Evolutionary conservation across 345 rosid genomes (phyloP).

Genomic region (Acer campestre): DNA sequence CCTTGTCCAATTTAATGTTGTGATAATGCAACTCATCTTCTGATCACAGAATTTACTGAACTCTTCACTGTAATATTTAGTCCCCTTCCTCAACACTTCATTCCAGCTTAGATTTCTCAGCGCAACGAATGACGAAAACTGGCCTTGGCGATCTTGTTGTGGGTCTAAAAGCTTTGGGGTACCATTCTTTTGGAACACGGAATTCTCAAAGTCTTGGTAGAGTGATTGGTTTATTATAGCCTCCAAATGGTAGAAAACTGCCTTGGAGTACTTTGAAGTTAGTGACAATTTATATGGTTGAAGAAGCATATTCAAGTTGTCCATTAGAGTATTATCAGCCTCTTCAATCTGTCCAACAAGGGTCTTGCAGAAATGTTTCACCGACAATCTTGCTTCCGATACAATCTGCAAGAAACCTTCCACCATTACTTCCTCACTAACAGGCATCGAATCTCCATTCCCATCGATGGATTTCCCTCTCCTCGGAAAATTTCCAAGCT

Average conservation of each 20-base stretch:
- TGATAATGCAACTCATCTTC: slow-evolving; percentile 86
- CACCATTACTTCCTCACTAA: slow-evolving; percentile 83
- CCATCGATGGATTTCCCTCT: slow-evolving; percentile 45
- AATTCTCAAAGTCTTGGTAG: slow-evolving; percentile 91
- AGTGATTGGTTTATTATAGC: slow-evolving; percentile 77
- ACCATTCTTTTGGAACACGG: slow-evolving; percentile 77
- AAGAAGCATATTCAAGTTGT: slow-evolving; percentile 64
- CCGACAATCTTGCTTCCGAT: slow-evolving; percentile 88
- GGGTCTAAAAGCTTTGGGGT: slow-evolving; percentile 75
- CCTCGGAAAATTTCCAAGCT: slow-evolving; percentile 32
- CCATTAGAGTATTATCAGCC: slow-evolving; percentile 51
- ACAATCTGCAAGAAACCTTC: slow-evolving; percentile 94
- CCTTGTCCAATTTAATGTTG: slow-evolving; percentile 76
- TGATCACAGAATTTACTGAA: slow-evolving; percentile 96
- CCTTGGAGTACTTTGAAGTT: slow-evolving; percentile 66
- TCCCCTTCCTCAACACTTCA: slow-evolving; percentile 86
- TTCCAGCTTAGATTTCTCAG: slow-evolving; percentile 94
- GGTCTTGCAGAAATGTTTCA: slow-evolving; percentile 90
- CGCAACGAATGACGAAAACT: slow-evolving; percentile 72
- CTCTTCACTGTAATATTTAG: slow-evolving; percentile 90
- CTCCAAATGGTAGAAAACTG: slow-evolving; percentile 75
- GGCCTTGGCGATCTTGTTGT: slow-evolving; percentile 69
- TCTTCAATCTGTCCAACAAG: slow-evolving; percentile 73
- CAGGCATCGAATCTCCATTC: slow-evolving; percentile 60
- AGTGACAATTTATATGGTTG: slow-evolving; percentile 65